Evolutionary conservation across 116 monocot species (phyloP).

Genomic region (Phalaenopsis hybrid): DNA sequence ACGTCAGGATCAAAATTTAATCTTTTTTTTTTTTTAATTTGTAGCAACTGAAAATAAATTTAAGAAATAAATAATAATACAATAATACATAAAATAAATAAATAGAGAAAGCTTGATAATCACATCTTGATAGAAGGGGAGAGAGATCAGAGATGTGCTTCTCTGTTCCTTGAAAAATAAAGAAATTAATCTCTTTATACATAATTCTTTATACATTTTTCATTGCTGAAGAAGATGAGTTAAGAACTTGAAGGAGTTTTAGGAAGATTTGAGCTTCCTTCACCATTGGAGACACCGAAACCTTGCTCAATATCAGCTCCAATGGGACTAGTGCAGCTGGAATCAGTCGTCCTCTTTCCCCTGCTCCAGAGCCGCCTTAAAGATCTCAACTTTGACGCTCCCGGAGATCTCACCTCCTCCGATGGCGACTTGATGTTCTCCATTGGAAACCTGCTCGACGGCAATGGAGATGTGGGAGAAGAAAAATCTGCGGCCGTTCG

Average conservation of each 20-base stretch:
- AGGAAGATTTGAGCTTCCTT: constrained; percentile 17
- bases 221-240: not conserved
- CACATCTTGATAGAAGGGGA: not conserved
- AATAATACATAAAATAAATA: not conserved
- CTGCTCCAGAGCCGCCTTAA: constrained; percentile 27
- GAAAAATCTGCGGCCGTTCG: not conserved
- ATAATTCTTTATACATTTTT: not conserved
- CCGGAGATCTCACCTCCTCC: constrained; percentile 7
- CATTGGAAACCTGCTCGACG: not conserved
- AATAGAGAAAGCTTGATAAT: not conserved
- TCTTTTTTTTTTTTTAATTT: too few species aligned
- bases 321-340: constrained; percentile 21
- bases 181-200: not conserved
- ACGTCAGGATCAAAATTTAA: too few species aligned
- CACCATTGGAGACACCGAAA: constrained; percentile 1
- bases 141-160: not conserved
- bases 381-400: constrained; percentile 35
- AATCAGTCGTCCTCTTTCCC: constrained; percentile 23
- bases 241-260: constrained; percentile 18
- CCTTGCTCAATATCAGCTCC: constrained; percentile 43
- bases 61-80: not conserved
- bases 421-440: constrained; percentile 20
- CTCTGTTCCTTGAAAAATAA: not conserved
- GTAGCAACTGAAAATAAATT: too few species aligned
- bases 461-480: constrained; percentile 5